Evolutionary conservation across 2,329 filamentous ascomycete genomes (phyloP), one percentile per base, ranked within the genome.

Genomic region (Penicillium sp.): DNA sequence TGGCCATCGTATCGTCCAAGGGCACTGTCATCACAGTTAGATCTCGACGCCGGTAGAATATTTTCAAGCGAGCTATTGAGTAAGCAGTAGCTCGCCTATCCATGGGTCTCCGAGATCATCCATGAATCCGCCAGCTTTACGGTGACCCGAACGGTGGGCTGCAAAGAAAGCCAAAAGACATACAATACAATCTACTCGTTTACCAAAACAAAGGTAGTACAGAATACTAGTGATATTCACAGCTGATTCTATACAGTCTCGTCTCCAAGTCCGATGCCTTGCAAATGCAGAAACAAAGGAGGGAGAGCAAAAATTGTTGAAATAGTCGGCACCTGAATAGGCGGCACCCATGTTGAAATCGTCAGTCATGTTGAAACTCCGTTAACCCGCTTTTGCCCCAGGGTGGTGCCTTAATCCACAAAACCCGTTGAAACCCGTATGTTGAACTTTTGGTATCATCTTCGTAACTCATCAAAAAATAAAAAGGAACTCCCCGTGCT

Each of bases 271-370:
- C 57, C 58, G 73, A 74, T 46, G 50, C 56, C 39, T 50, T 53
- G 55, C 44, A 52, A 52, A 46, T 50, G 53, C 45, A 49, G 51
- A 41, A 50, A 54, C 57, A 59, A 59, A 54, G 50, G 53, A 57
- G 61, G 46, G 51, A 59, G 53, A 56, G 31, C 46, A 62, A 49
- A 67, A 62, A 69, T 69, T 70, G 68, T 70, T 70, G 68, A 70
- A 70, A 69, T 67, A 63, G 58, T 62, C 48, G 50, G 53, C 61
- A 56, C 55, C 56, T 51, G 44, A 51, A 43, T 55, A 46, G 51
- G 54, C 54, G 54, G 46, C 54, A 54, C 55, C 75, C 74, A 77
- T 78, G 74, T 78, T 77, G 74, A 78, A 74, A 75, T 78, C 74
- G 76, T 76, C 57, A 69, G 53, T 59, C 51, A 69, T 73, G 70